These are phyloP conservation scores for Heterococcus sp. DNA, from an alignment of 108 stramenopile genomes.

Conservation along the genomic window DNA sequence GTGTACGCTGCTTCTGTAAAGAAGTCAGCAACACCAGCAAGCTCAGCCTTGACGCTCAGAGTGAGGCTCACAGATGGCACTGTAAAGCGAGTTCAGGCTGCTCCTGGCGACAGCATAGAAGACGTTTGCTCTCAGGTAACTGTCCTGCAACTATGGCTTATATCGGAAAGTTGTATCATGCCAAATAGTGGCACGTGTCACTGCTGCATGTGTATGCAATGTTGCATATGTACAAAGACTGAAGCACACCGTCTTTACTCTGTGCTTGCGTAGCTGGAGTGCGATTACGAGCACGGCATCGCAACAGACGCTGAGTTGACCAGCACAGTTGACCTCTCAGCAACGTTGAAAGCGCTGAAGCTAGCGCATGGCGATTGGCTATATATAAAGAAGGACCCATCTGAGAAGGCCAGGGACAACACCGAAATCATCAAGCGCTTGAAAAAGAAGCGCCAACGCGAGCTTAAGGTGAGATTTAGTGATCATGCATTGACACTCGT, in stretches of 20 bases:
- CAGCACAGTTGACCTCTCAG: not conserved
- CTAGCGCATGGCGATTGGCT: not conserved
- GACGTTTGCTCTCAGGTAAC: constrained; percentile 31
- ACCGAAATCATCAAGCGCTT: not conserved
- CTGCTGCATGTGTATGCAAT: not conserved
- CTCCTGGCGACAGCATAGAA: constrained; percentile 16
- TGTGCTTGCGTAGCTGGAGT: not conserved
- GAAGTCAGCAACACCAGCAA: too few relatives aligned
- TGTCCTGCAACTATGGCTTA: too few relatives aligned
- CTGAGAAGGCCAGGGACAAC: not conserved
- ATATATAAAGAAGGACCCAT: not conserved
- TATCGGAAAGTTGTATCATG: not conserved
- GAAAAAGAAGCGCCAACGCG: not conserved
- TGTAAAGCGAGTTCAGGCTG: constrained; percentile 32
- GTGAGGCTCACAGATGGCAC: constrained; percentile 37
- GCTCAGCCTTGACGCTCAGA: constrained; percentile 27
- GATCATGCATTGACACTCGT: too few relatives aligned
- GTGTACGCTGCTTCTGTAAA: too few relatives aligned
- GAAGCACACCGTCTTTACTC: not conserved
- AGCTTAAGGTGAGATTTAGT: constrained; percentile 1
- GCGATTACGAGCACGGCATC: not conserved
- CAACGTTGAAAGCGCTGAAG: not conserved
- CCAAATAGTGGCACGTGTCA: not conserved
- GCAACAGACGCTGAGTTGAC: not conserved
- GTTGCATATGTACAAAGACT: not conserved